Conservation (phyloP, 768 basidiomycete species). For the Lentinus tigrinus region DNA sequence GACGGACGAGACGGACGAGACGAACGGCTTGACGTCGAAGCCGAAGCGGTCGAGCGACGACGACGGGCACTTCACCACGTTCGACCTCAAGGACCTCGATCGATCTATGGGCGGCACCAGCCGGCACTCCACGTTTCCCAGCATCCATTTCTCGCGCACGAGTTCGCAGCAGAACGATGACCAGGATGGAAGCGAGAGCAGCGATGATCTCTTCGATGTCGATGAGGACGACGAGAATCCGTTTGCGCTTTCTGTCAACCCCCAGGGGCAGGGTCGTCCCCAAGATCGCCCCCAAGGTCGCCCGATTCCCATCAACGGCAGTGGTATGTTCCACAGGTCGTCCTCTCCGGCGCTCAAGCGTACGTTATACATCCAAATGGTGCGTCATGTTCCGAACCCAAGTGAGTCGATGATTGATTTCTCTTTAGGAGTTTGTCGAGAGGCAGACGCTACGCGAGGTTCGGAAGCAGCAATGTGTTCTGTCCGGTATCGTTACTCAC, state of each 20-base stretch:
- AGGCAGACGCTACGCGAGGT: conserved; percentile 89
- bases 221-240: conserved; percentile 11
- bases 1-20: conserved; percentile 38
- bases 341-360: conserved; percentile 31
- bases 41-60: conserved; percentile 35
- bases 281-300: no score
- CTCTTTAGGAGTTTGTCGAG: conserved; percentile 79
- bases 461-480: background rate
- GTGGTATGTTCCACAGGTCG: conserved; percentile 20
- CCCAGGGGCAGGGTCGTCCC: background rate
- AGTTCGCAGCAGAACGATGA: conserved; percentile 41
- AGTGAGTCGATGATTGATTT: background rate
- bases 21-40: conserved; percentile 56
- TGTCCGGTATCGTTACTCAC: background rate
- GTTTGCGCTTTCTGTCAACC: conserved; percentile 22
- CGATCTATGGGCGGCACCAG: conserved; percentile 35
- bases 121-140: conserved; percentile 66
- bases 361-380: conserved; percentile 95
- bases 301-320: conserved; percentile 5
- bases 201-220: conserved; percentile 35
- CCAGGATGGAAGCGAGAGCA: conserved; percentile 37
- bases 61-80: conserved; percentile 51
- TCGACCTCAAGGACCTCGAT: conserved; percentile 63
- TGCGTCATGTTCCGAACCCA: conserved; percentile 27
- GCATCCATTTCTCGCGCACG: conserved; percentile 74